Base-by-base conservation (phyloP, 192 early-diverging fungal species). In the Pilaira anomala region DNA sequence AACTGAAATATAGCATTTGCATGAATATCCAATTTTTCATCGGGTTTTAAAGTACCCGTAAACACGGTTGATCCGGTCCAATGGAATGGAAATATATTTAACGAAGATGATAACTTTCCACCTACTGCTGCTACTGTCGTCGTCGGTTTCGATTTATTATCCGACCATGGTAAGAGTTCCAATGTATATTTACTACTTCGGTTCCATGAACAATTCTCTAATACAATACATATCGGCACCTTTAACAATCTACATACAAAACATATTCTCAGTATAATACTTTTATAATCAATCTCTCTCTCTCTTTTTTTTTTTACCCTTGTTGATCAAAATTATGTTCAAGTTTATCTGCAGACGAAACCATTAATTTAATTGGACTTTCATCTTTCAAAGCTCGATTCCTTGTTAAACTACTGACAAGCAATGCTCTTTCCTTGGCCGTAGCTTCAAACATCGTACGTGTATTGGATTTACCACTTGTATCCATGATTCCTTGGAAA, bases 191-290 rank as follows among this genome's bases (percentile, higher is more conserved):
- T 63, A 54, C 81, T 75, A 5, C 56, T 56, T 56, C 85, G 85
- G 59, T 82, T 86, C 83, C 88, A 88, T 0, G 90, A 88, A 28
- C 83, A 88, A 73, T 93, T 93, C 63, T 80, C 78, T 42, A 93
- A 63, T 7, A 58, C 52, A 4, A 90, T 67, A 13, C 54, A 74
- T 19, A 93, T 73, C 5, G 82, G 80, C 26, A 89, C 65, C 30
- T 78, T 68, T 29, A 84, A 81, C 12, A 80, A 69, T 29, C 90
- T 90, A 65, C 9, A 40, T 12, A 18, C 36, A 46, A 12, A 46
- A 46, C n/a, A n/a, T n/a, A n/a, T n/a, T 3, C 5, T 46, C 44
- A 46, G 13, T 46, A 46, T 6, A 18, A 46, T 0, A 46, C 7
- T 9, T 36, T 36, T 3, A 36, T 18, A n/a, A 11, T 19, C 9